A percentile compares a stretch with the other conserved stretches of the same genome.
Conservation (phyloP, 768 basidiomycete genomes). For the Coprinellus aureogranulatus region DNA sequence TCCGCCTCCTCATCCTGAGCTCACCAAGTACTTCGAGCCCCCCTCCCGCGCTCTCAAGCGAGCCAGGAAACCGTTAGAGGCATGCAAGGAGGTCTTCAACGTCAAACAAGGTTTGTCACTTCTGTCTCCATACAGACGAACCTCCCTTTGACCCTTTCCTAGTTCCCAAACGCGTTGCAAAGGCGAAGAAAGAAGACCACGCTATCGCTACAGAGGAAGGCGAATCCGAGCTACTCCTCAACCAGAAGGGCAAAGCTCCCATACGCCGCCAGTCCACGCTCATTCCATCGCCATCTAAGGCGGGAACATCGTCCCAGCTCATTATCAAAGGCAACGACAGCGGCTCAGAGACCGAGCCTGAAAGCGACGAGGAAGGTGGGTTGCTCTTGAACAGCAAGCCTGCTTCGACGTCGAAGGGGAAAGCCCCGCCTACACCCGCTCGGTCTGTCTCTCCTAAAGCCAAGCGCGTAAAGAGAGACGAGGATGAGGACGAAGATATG, state of each 20-base stretch:
- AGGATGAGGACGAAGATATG: constrained; percentile 13
- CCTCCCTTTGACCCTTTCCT: not conserved
- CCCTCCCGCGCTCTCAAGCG: constrained; percentile 67
- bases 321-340: constrained; percentile 29
- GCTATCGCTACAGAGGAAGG: constrained; percentile 63
- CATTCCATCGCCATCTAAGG: not conserved
- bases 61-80: constrained; percentile 52
- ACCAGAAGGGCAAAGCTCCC: constrained; percentile 26
- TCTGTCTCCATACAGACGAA: not conserved
- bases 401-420: constrained; percentile 15
- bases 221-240: constrained; percentile 55
- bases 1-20: constrained; percentile 81
- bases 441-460: constrained; percentile 40
- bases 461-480: not conserved
- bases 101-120: constrained; percentile 63
- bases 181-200: constrained; percentile 61
- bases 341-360: constrained; percentile 49
- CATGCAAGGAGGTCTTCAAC: constrained; percentile 66
- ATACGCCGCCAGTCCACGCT: constrained; percentile 10
- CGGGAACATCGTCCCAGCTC: constrained; percentile 13
- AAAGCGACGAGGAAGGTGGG: constrained; percentile 29
- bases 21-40: constrained; percentile 80
- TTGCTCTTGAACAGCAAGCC: constrained; percentile 24
- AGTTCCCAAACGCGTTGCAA: constrained; percentile 65
- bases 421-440: constrained; percentile 52